Base-by-base conservation (phyloP, 140 eudicot genomes). In the Stevia rebaudiana region DNA sequence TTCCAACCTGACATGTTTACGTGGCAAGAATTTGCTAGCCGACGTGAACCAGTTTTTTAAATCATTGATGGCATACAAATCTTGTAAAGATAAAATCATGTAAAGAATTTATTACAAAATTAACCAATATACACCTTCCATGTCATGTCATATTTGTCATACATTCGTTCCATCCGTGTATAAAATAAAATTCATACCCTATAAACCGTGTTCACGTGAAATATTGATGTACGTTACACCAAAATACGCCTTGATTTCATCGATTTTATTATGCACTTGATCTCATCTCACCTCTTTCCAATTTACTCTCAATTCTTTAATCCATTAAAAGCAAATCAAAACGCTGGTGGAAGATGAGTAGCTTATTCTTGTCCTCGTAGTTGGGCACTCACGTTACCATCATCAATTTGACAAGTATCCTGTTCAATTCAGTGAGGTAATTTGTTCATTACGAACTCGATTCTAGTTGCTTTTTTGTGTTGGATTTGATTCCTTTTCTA, bases 311-410 rank as follows among this genome's bases (percentile, higher is more conserved):
- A 21, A 21, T 44, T 63, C 25, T 63, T 24, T 63, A 63, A 31
- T 67, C 40, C 2, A n/a, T 37, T 24, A 51, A 39, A 23, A 4
- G 40, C 72, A 23, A 67, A 44, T 50, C 33, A 15, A 9, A 7
- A 3, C 15, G 0, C 3, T 46, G 46, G 69, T 74, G 79, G 79
- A 74, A 47, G 68, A 11, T 67, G 79, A 74, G 69, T 67, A 59
- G 74, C 40, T 67, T 67, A 74, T 74, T 58, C 74, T 25, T 74
- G 74, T 74, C 79, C 28, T 54, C 69, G 43, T 73, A 54, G 40
- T 53, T 51, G 55, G 35, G 37, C 65, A 71, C 70, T 71, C 30
- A 44, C 13, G 68, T 58, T 25, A 1, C 65, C 46, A 50, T 71
- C 76, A 51, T 62, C 58, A n/a, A 51, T 17, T 50, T 71, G 49